These are phyloP conservation scores for Crithidia sp. DNA, from an alignment of 208 protist species.

Conservation along the genomic window DNA sequence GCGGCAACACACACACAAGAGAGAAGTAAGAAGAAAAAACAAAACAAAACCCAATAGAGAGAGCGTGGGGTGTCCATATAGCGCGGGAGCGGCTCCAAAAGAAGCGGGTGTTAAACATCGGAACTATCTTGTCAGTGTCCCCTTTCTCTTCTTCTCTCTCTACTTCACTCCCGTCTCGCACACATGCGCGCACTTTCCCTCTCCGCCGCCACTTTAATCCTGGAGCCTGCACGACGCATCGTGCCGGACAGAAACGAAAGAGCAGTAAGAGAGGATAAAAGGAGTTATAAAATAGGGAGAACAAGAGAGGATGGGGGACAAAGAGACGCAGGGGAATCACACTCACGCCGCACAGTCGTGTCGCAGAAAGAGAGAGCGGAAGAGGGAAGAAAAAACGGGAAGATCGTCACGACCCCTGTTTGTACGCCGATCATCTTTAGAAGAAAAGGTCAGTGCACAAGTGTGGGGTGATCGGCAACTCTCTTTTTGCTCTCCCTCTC, in stretches of 20 bases:
- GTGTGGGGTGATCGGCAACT: too few species aligned
- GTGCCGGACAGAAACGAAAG: too few species aligned
- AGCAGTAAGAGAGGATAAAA: too few species aligned
- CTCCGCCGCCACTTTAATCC: too few species aligned
- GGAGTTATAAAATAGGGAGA: background rate
- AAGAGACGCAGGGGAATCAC: conserved; percentile 35
- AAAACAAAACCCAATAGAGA: background rate
- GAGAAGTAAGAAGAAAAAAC: background rate
- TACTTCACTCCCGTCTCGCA: background rate
- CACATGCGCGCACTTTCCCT: background rate
- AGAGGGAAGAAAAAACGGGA: background rate
- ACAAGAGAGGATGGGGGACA: background rate
- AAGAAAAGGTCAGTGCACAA: too few species aligned
- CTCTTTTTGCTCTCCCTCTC: background rate
- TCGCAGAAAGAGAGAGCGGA: background rate
- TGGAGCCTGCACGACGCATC: too few species aligned
- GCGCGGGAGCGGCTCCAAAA: conserved; percentile 30
- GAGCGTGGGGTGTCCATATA: background rate
- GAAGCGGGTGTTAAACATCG: conserved; percentile 9
- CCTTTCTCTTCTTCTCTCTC: background rate
- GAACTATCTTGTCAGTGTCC: conserved; percentile 41
- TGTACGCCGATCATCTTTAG: background rate
- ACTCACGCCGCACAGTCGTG: background rate
- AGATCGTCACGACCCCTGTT: background rate
- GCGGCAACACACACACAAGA: background rate